Evolutionary conservation across 2,329 filamentous ascomycete species (phyloP).

Genomic region (Zopfia rhizophila): DNA sequence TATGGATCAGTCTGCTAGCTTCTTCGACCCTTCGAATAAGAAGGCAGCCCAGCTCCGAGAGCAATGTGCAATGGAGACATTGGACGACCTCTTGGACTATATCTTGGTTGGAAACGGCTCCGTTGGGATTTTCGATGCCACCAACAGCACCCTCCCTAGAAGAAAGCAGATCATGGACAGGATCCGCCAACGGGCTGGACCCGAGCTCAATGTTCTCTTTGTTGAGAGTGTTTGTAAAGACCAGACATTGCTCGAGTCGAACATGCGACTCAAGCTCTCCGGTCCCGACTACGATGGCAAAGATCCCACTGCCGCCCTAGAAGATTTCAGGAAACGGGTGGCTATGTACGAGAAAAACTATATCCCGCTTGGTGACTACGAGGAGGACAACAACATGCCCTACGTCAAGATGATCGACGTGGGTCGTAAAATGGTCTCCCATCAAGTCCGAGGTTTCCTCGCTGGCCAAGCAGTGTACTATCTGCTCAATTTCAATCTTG

Average conservation of each 20-base stretch:
- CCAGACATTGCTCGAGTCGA: slow-evolving; percentile 84
- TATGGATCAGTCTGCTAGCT: slow-evolving; percentile 89
- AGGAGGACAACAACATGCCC: slow-evolving; percentile 89
- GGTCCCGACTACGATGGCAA: slow-evolving; percentile 96
- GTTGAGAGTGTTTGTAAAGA: slow-evolving; percentile 95
- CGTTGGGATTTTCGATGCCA: slow-evolving; percentile 95
- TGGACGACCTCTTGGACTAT: slow-evolving; percentile 93
- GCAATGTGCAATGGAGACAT: slow-evolving; percentile 88
- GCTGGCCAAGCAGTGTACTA: slow-evolving; percentile 94
- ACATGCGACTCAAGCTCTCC: slow-evolving; percentile 96
- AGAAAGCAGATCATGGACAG: slow-evolving; percentile 84
- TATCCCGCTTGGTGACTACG: slow-evolving; percentile 86
- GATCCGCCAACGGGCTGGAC: slow-evolving; percentile 83
- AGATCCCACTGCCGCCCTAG: slow-evolving; percentile 84
- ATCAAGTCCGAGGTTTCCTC: slow-evolving; percentile 90
- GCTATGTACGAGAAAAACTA: slow-evolving; percentile 95
- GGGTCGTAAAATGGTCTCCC: slow-evolving; percentile 89
- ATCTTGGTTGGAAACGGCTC: slow-evolving; percentile 83
- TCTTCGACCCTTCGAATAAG: slow-evolving; percentile 92
- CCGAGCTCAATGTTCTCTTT: slow-evolving; percentile 88
- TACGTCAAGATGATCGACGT: slow-evolving; percentile 99
- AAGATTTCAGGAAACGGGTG: slow-evolving; percentile 93
- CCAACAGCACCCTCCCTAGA: slow-evolving; percentile 91
- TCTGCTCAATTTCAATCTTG: slow-evolving; percentile 94
- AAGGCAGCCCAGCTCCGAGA: slow-evolving; percentile 85